phyloP scores from a whole-genome alignment of 164 flowering plant species.

The Stephania yunnanensis region DNA sequence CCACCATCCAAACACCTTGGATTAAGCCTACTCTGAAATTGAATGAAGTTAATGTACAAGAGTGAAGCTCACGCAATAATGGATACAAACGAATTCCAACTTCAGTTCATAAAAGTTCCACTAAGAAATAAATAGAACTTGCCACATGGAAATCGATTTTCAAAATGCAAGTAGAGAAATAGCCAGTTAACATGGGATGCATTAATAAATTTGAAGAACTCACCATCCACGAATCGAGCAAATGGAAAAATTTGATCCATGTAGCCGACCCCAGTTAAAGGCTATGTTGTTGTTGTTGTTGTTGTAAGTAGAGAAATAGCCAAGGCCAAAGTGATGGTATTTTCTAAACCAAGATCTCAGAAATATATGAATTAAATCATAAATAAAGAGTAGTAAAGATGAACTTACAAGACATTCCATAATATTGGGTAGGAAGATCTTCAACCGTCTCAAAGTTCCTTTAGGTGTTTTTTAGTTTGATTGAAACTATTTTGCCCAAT shows the following conservation, averaged over 20 bases:
- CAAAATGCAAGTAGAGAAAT: constrained; percentile 1
- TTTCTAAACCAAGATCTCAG: not conserved
- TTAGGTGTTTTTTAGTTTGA: no score
- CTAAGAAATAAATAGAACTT: not conserved
- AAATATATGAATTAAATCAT: not conserved
- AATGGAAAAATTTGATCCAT: no score
- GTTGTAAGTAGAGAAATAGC: not conserved
- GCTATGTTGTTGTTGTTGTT: no score
- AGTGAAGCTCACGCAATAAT: not conserved
- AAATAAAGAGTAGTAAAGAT: not conserved
- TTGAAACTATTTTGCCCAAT: no score
- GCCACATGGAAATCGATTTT: not conserved
- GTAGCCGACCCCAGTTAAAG: no score
- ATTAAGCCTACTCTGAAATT: constrained; percentile 35
- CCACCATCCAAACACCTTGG: constrained; percentile 74
- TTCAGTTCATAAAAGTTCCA: not conserved
- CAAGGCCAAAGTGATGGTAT: not conserved
- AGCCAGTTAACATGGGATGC: no score
- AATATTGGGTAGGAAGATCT: no score
- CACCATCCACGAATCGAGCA: no score
- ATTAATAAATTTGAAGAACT: no score
- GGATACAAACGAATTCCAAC: not conserved
- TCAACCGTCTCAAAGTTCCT: no score
- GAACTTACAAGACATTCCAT: no score
- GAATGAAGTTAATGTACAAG: not conserved